Evolutionary conservation across 768 basidiomycete species (phyloP), one percentile per base, ranked within the genome.

Genomic region (Boletus rubescentipes): DNA sequence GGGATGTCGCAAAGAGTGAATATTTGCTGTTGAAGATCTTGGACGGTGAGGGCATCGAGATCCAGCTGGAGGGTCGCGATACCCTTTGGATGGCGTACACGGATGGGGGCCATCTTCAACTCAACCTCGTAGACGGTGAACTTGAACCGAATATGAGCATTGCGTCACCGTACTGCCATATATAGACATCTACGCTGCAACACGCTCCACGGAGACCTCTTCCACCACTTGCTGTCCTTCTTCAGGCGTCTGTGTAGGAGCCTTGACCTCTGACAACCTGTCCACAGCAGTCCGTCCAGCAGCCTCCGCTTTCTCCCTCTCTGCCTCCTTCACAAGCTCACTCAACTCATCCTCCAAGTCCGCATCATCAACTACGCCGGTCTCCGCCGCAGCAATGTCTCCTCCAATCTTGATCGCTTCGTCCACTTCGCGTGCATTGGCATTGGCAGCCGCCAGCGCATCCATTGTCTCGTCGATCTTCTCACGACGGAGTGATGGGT

Each of bases 401-500:
- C 80, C 85, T 20, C 87, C 89, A 36, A 84, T 68, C 54, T 78
- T 77, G 43, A 98, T 83, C 4, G 86, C 83, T 30, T 89, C 82
- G 60, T 96, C 89, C 15, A 97, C 76, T 61, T 97, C 94, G 36
- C 77, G 77, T 39, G 92, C 91, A 63, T 93, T 86, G 1, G 86
- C 82, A 58, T 91, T 87, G 2, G 88, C 89, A 56, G 89, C 87
- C 0, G 90, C 87, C 61, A 98, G 78, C 9, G 86, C 87, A 23
- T 94, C 91, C 82, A 96, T 86, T 4, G 93, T 96, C 60, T 83
- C 79, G 52, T 96, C 90, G 43, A 98, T 83, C 46, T 78, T 80
- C 15, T 86, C 86, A n/a, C 83, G 80, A 56, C 87, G 84, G 12
- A 98, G 75, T 0, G 84, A 84, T 0, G 94, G 93, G 60, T 96